Evolutionary conservation across 148 eudicot genomes (phyloP), one percentile per base, ranked within the genome.

Genomic region (Fagopyrum homotropicum): DNA sequence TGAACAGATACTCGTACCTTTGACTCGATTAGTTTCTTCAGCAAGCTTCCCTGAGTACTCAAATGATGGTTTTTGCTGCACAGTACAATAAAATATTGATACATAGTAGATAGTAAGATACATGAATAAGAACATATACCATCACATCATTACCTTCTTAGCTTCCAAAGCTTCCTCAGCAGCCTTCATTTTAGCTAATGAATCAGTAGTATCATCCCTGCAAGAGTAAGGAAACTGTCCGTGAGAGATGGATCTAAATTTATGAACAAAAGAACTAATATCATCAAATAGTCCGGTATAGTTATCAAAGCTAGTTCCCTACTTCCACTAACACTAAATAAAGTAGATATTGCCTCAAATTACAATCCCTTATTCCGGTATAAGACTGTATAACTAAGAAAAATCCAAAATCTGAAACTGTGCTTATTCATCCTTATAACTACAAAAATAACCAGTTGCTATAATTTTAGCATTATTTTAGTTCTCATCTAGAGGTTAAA

Each of bases 11-110:
- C 17, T 46, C 43, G 19, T 81, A 92, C 99, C 99, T 89, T 85
- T 90, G 43, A 96, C 89, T 76, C 99, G 84, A 78, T 96, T 96
- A 17, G 99, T 96, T 87, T 96, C 99, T 9, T 80, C 98, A 66
- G 98, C 98, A 85, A 96, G 99, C 86, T 96, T 96, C 76, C 99
- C 98, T 60, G 98, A 96, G 68, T 92, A 87, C 83, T 90, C 99
- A 81, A 92, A 96, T 61, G 99, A 96, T 72, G 97, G 99, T 71
- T 96, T 88, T 82, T 87, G 84, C 98, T 96, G 92, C 82, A 81
- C 66, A 60, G 48, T 11, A 76, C 4, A 51, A 16, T 22, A 12
- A 69, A 56, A 6, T 47, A 2, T 7, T 68, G 72, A 75, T 63
- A 52, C 45, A 49, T 14, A 35, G 40, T 63, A 47, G 51, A 75